These are phyloP conservation scores for Graphilbum fragrans DNA, from an alignment of 2,329 filamentous ascomycete genomes.

Conservation along the genomic window DNA sequence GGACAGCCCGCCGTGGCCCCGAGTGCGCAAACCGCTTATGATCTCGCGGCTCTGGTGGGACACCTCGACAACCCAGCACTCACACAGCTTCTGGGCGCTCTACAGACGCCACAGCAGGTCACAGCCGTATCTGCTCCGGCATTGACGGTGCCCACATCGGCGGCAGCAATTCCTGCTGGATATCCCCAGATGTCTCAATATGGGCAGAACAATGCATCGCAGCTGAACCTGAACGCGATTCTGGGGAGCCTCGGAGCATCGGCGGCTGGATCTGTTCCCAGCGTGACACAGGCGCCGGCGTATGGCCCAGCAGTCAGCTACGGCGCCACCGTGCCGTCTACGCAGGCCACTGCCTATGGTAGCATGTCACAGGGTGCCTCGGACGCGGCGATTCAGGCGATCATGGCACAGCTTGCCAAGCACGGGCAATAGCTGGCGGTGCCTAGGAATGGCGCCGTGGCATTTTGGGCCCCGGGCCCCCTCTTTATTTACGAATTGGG, in stretches of 20 bases:
- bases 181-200: neutral
- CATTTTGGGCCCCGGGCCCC: too few relatives aligned
- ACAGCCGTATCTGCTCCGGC: neutral
- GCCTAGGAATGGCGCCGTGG: too few relatives aligned
- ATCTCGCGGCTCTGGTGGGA: constrained; percentile 13
- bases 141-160: neutral
- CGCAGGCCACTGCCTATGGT: constrained; percentile 13
- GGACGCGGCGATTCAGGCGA: constrained; percentile 52
- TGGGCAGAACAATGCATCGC: constrained; percentile 5
- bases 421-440: constrained; percentile 37
- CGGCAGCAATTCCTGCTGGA: neutral
- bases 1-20: neutral
- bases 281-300: constrained; percentile 1
- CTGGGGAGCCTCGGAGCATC: constrained; percentile 25
- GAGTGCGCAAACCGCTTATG: constrained; percentile 1
- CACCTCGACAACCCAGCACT: constrained; percentile 20
- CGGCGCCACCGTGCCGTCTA: neutral
- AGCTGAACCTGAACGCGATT: constrained; percentile 34
- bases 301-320: constrained; percentile 1
- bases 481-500: too few relatives aligned
- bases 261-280: constrained; percentile 9
- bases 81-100: constrained; percentile 19
- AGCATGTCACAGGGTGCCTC: constrained; percentile 14
- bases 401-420: constrained; percentile 60
- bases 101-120: constrained; percentile 12